Evolutionary conservation across 495 filamentous ascomycete genomes (phyloP).

Genomic region (Cenococcum geophilum): DNA sequence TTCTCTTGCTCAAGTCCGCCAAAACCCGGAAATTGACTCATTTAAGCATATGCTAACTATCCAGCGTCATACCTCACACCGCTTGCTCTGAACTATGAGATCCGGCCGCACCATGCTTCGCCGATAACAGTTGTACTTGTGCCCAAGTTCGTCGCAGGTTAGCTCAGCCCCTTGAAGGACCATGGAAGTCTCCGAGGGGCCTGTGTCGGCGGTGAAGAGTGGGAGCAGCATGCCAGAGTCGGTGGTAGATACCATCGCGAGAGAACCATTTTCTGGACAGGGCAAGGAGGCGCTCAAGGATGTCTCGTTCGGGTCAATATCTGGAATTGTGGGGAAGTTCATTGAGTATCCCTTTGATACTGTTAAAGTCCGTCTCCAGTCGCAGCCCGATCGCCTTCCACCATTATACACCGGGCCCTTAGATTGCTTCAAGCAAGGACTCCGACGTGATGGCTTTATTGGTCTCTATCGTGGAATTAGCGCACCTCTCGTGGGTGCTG

Average conservation of each 20-base stretch:
- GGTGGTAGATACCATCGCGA: neutral
- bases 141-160: neutral
- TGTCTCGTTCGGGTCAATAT: slow-evolving; percentile 45
- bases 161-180: neutral
- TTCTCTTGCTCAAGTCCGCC: neutral
- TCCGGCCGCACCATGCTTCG: neutral
- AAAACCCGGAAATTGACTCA: neutral
- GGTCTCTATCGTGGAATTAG: slow-evolving; percentile 91
- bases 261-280: slow-evolving; percentile 5
- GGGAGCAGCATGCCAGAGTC: neutral
- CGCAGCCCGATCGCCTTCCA: slow-evolving; percentile 76
- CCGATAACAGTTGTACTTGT: neutral
- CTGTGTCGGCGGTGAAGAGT: neutral
- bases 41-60: neutral
- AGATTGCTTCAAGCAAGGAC: slow-evolving; percentile 86
- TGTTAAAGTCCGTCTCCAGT: slow-evolving; percentile 79
- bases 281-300: slow-evolving; percentile 37
- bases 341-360: slow-evolving; percentile 99
- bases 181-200: neutral
- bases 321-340: slow-evolving; percentile 87
- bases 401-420: slow-evolving; percentile 79
- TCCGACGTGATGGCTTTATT: slow-evolving; percentile 63
- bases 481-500: slow-evolving; percentile 84
- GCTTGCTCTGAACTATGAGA: neutral
- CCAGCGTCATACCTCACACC: slow-evolving; percentile 3